Evolutionary conservation across 2,329 filamentous ascomycete genomes (phyloP).

Genomic region (Aspergillus brunneoviolaceus): DNA sequence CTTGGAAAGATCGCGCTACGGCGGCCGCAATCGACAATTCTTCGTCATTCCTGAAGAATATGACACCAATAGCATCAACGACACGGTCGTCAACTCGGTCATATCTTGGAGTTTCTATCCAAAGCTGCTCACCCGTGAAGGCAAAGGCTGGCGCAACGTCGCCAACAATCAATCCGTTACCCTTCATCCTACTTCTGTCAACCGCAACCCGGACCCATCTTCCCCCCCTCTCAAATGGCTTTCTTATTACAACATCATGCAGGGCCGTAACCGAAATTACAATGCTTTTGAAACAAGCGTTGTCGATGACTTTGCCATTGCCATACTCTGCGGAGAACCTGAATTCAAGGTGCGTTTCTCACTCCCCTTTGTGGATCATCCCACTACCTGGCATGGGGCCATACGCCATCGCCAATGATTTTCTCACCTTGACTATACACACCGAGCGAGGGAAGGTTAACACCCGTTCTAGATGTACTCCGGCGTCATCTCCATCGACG

Average conservation of each 20-base stretch:
- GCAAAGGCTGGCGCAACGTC: slow-evolving; percentile 85
- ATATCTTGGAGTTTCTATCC: slow-evolving; percentile 96
- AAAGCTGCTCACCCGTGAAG: slow-evolving; percentile 80
- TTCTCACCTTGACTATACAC: neutral
- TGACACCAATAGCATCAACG: slow-evolving; percentile 75
- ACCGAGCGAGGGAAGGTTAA: neutral
- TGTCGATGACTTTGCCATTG: slow-evolving; percentile 77
- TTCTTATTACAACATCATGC: slow-evolving; percentile 97
- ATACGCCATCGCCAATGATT: neutral
- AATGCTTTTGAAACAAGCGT: slow-evolving; percentile 88
- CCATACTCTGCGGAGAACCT: slow-evolving; percentile 82
- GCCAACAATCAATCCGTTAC: slow-evolving; percentile 89
- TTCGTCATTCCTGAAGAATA: slow-evolving; percentile 77
- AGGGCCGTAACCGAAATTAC: slow-evolving; percentile 73
- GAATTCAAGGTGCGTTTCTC: slow-evolving; percentile 69
- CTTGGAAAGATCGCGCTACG: slow-evolving; percentile 55
- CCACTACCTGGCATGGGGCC: neutral
- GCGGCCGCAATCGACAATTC: slow-evolving; percentile 68
- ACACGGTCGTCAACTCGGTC: slow-evolving; percentile 74
- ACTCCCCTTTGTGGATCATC: neutral
- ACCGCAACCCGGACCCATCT: slow-evolving; percentile 58
- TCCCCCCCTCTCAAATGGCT: slow-evolving; percentile 65
- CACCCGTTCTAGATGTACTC: slow-evolving; percentile 65
- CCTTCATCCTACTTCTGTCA: slow-evolving; percentile 84
- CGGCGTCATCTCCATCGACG: slow-evolving; percentile 82